Evolutionary conservation across 345 rosid genomes (phyloP).

Genomic region (Eucalyptus curtisii): DNA sequence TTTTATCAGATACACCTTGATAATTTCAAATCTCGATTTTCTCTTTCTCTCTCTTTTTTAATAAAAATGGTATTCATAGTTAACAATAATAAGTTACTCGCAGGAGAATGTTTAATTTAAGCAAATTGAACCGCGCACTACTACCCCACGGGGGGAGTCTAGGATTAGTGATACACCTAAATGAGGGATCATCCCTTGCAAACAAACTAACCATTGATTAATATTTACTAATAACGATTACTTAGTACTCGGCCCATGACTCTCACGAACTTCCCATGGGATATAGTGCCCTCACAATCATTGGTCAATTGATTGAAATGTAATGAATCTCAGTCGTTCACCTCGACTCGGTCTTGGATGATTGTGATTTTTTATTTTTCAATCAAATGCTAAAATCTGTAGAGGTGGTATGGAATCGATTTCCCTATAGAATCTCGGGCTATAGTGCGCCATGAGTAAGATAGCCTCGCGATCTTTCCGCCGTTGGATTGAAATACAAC

Average conservation of each 20-base stretch:
- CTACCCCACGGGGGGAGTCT: not conserved
- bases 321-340: not conserved
- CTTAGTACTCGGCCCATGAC: not conserved
- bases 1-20: not conserved
- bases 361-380: not conserved
- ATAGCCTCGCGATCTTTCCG: not conserved
- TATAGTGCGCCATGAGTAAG: not conserved
- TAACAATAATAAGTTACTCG: not conserved
- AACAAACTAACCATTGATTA: too few relatives aligned
- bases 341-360: not conserved
- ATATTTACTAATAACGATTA: too few relatives aligned
- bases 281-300: not conserved
- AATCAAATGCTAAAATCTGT: not conserved
- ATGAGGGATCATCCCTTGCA: not conserved
- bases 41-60: not conserved
- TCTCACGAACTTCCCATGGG: not conserved
- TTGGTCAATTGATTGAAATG: not conserved
- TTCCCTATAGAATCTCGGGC: not conserved
- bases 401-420: not conserved
- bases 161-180: not conserved
- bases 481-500: not conserved
- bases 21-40: not conserved
- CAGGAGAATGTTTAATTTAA: not conserved
- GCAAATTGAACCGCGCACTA: not conserved
- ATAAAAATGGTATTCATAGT: not conserved